Base-by-base conservation (phyloP, 495 filamentous ascomycete genomes). In the Xylaria bambusicola region DNA sequence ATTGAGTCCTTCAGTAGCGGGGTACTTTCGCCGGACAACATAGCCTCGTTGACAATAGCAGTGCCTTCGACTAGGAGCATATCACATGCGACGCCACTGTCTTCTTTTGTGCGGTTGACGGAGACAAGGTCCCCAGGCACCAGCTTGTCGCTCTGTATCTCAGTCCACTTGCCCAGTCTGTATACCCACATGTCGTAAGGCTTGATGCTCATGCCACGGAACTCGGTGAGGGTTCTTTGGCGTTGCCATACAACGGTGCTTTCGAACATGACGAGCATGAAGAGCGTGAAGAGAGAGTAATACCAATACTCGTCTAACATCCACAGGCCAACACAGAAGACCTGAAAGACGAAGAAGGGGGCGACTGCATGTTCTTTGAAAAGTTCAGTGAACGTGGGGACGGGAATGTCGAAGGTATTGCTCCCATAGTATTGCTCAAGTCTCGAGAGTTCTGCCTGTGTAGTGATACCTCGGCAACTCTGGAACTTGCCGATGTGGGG, bases 221-320 rank as follows among this genome's bases (percentile, higher is more conserved):
- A 99, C 72, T 99, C 94, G 66, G 81, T 93, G 62, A 99, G 72
- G n/a, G 94, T 98, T 57, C 93, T 84, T 80, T 99, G 94, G 58
- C 94, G 86, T 77, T 99, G 94, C 94, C 94, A 99, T 10, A 99
- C 94, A 17, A 99, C 94, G 7, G 94, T 99, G 73, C 93, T 96
- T 78, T 99, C 94, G 69, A 99, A 99, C 45, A 84, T 88, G 60
- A 98, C 88, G 33, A 99, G 86, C 94, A 98, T 98, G 78, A 97
- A 93, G 20, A 98, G 86, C 1, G 94, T 98, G 70, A 99, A 99
- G 12, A 99, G 82, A 60, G 94, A 99, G 73, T 98, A 99, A 77
- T 99, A 99, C 94, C 94, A 99, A 76, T 97, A 98, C 76, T 99
- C 94, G 73, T 99, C 94, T 73, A 99, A 73, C 88, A 97, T 91